phyloP scores from a whole-genome alignment of 306 rosid species.

The Acacia acuminata region DNA sequence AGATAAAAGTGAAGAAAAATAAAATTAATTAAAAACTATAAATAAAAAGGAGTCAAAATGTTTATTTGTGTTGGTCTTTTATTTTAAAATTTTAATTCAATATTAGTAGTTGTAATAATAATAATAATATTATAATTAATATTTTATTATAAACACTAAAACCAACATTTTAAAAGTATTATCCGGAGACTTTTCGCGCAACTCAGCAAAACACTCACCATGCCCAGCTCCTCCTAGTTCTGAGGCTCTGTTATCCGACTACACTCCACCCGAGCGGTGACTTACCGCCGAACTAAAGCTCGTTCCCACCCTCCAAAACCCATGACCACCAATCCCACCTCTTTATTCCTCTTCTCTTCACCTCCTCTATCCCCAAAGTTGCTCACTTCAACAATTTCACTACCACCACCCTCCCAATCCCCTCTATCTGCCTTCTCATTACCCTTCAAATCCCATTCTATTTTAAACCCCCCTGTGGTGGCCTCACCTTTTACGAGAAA shows the following conservation, averaged over 20 bases:
- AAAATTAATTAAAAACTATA: not conserved
- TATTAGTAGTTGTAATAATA: no score
- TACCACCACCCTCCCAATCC: slow-evolving; percentile 24
- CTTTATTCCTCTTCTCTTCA: slow-evolving; percentile 41
- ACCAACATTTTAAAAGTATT: not conserved
- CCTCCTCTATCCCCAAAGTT: slow-evolving; percentile 21
- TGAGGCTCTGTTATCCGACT: not conserved
- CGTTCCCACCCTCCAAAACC: slow-evolving; percentile 4
- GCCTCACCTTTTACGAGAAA: slow-evolving; percentile 22
- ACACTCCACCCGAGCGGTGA: not conserved
- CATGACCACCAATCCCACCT: slow-evolving; percentile 35
- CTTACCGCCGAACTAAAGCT: not conserved
- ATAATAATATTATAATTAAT: no score
- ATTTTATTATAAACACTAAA: not conserved
- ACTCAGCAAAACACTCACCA: not conserved
- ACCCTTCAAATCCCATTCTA: slow-evolving; percentile 35
- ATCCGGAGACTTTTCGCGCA: not conserved
- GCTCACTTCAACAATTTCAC: slow-evolving; percentile 18
- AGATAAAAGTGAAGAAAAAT: not conserved
- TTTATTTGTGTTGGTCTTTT: not conserved
- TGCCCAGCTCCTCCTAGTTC: not conserved
- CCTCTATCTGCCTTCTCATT: slow-evolving; percentile 24
- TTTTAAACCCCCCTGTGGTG: slow-evolving; percentile 5
- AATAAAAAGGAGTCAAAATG: slow-evolving; percentile 23
- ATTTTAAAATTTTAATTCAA: not conserved